Evolutionary conservation across 768 basidiomycete species (phyloP).

Genomic region (Mycena haematopus): DNA sequence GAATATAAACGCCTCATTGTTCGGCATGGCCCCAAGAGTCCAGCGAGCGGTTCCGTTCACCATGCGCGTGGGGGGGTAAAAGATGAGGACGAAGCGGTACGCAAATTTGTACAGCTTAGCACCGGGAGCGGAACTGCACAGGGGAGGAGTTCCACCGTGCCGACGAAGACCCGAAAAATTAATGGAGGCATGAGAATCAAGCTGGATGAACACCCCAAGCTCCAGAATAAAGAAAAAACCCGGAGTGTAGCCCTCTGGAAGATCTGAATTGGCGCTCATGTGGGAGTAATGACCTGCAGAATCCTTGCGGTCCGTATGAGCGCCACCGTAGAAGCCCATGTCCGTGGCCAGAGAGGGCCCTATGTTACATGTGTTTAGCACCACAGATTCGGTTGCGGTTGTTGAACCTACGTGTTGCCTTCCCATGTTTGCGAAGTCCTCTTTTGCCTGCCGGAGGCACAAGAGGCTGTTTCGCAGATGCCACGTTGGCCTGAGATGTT

Average conservation of each 20-base stretch:
- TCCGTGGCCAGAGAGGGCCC: neutral
- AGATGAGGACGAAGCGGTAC: slow-evolving; percentile 9
- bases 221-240: neutral
- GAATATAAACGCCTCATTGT: slow-evolving; percentile 7
- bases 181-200: neutral
- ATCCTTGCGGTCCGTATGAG: neutral
- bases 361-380: neutral
- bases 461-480: neutral
- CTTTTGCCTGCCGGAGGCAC: no score
- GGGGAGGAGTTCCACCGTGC: neutral
- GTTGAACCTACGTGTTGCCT: neutral
- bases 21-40: slow-evolving; percentile 2
- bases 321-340: neutral
- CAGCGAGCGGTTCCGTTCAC: slow-evolving; percentile 11
- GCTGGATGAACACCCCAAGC: neutral
- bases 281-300: neutral
- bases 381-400: neutral
- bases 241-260: neutral
- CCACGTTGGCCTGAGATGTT: neutral
- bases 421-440: neutral
- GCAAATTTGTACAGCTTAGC: neutral
- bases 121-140: neutral
- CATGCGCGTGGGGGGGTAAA: slow-evolving; percentile 13
- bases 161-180: neutral
- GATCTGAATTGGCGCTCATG: neutral